phyloP scores from a whole-genome alignment of 768 basidiomycete genomes.

The Tylopilus balloui region DNA sequence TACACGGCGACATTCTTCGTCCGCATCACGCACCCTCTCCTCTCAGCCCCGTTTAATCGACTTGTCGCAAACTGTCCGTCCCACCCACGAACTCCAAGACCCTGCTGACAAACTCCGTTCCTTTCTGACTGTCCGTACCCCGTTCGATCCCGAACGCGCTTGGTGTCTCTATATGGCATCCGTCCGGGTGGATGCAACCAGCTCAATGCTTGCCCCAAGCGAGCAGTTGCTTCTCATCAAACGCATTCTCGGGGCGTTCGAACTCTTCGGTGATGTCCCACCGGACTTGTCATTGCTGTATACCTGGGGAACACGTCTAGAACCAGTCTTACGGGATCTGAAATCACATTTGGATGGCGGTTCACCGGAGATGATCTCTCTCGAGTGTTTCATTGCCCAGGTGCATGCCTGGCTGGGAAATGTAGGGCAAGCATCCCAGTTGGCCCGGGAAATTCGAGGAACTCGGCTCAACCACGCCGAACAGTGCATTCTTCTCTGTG shows the following conservation, averaged over 20 bases:
- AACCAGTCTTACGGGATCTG: slow-evolving; percentile 29
- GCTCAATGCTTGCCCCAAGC: slow-evolving; percentile 14
- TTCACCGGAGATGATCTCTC: slow-evolving; percentile 17
- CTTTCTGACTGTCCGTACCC: slow-evolving; percentile 12
- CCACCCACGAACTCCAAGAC: slow-evolving; percentile 5
- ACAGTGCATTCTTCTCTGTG: slow-evolving; percentile 21
- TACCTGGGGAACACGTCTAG: slow-evolving; percentile 37
- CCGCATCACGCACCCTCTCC: slow-evolving; percentile 16
- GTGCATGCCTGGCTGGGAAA: slow-evolving; percentile 36
- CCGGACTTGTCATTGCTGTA: slow-evolving; percentile 23
- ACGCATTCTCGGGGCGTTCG: slow-evolving; percentile 14
- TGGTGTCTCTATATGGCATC: slow-evolving; percentile 38
- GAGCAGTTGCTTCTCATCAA: slow-evolving; percentile 29
- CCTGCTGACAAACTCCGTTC: slow-evolving; percentile 15
- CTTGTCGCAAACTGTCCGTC: background rate
- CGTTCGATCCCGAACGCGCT: slow-evolving; percentile 36
- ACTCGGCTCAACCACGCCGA: slow-evolving; percentile 19
- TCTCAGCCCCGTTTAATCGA: slow-evolving; percentile 12
- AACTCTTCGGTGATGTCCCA: slow-evolving; percentile 11
- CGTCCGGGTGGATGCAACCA: slow-evolving; percentile 6
- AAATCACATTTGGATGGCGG: slow-evolving; percentile 19
- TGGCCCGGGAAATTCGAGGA: slow-evolving; percentile 25
- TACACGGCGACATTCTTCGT: slow-evolving; percentile 22
- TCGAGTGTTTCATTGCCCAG: slow-evolving; percentile 31
- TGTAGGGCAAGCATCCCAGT: slow-evolving; percentile 31